Evolutionary conservation across 208 protist species (phyloP).

Genomic region (Trypanosomatidae sp.): DNA sequence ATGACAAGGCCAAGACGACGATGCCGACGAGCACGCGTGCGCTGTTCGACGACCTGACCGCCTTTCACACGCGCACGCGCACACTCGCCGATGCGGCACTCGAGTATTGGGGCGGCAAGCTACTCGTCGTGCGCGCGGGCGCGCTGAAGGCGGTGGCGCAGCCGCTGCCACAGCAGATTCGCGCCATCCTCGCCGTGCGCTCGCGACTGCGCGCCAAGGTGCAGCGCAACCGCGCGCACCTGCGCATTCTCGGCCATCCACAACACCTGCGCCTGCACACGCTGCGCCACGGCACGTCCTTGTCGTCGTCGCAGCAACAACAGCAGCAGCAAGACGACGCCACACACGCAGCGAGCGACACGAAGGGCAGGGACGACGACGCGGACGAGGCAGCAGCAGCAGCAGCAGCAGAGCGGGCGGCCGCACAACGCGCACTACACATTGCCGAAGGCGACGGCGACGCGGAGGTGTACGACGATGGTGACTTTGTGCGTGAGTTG

Average conservation of each 20-base stretch:
- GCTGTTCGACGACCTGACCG: slow-evolving; percentile 7
- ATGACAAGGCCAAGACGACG: no score
- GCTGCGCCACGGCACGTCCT: neutral
- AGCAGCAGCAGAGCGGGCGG: slow-evolving; percentile 12
- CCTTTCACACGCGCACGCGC: slow-evolving; percentile 29
- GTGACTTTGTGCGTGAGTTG: slow-evolving; percentile 65
- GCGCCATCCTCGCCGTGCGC: slow-evolving; percentile 41
- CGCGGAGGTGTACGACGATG: slow-evolving; percentile 70
- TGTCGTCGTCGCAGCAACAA: neutral
- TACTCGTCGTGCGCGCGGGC: slow-evolving; percentile 36
- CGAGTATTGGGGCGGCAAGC: slow-evolving; percentile 60
- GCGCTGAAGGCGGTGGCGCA: slow-evolving; percentile 58
- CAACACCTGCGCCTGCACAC: no score
- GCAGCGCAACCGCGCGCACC: slow-evolving; percentile 61
- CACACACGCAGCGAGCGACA: slow-evolving; percentile 9
- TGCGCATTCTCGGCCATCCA: slow-evolving; percentile 53
- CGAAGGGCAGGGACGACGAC: no score
- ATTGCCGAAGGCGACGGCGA: slow-evolving; percentile 73
- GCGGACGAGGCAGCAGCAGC: no score
- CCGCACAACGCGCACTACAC: slow-evolving; percentile 37
- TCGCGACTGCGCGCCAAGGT: slow-evolving; percentile 43
- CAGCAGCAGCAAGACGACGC: no score
- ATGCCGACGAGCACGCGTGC: slow-evolving; percentile 3
- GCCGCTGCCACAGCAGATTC: slow-evolving; percentile 63
- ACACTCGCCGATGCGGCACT: slow-evolving; percentile 28